phyloP scores from a whole-genome alignment of 78 protist genomes.

The Dictyostelium intermedium region DNA sequence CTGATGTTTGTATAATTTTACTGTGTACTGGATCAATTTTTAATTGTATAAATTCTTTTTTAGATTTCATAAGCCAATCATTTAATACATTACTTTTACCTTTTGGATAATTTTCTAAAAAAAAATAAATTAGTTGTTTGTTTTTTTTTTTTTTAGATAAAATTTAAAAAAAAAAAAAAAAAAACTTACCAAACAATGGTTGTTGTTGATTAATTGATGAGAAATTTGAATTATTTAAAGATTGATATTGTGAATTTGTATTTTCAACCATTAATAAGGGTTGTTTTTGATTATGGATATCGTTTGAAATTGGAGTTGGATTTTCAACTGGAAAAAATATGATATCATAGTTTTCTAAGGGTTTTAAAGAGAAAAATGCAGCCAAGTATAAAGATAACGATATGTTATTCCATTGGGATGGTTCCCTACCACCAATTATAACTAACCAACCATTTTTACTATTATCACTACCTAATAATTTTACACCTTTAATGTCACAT shows the following conservation, averaged over 20 bases:
- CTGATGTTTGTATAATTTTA: neutral
- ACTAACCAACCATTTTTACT: slow-evolving; percentile 22
- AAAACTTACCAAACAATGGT: neutral
- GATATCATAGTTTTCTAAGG: slow-evolving; percentile 36
- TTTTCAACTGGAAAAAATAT: slow-evolving; percentile 43
- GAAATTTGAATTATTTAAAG: neutral
- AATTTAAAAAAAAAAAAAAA: too few relatives aligned
- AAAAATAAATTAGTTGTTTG: neutral
- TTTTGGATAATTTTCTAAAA: neutral
- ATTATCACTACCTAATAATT: neutral
- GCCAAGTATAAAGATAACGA: slow-evolving; percentile 9
- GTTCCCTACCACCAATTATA: slow-evolving; percentile 12
- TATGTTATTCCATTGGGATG: slow-evolving; percentile 17
- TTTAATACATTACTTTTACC: slow-evolving; percentile 10
- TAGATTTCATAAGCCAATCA: slow-evolving; percentile 60
- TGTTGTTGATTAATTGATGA: slow-evolving; percentile 2
- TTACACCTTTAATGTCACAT: slow-evolving; percentile 33
- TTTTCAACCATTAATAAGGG: neutral
- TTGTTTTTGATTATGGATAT: neutral
- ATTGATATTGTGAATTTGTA: neutral
- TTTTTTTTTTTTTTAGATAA: neutral
- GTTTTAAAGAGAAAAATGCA: slow-evolving; percentile 5
- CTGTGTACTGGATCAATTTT: neutral
- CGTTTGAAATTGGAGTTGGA: neutral
- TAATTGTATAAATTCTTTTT: neutral